Evolutionary conservation across 2,329 filamentous ascomycete species (phyloP).

Genomic region (Trichoderma koningii): DNA sequence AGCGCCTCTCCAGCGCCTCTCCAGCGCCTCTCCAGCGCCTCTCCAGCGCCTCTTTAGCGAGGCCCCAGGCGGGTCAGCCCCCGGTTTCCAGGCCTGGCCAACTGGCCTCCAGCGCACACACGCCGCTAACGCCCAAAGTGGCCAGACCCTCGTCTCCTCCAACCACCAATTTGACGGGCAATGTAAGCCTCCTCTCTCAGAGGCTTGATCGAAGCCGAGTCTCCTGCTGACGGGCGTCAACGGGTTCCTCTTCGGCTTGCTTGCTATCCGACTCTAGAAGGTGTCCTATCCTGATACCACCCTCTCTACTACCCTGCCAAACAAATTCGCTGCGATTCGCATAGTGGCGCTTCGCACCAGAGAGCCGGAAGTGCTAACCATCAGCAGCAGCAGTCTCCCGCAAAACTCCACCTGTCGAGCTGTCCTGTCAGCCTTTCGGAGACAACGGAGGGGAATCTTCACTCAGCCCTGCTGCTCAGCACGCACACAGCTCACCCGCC

Average conservation of each 20-base stretch:
- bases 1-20: background rate
- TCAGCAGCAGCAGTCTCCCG: background rate
- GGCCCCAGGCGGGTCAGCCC: slow-evolving; percentile 1
- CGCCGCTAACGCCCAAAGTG: too few relatives aligned
- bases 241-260: slow-evolving; percentile 5
- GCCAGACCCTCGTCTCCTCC: background rate
- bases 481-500: too few relatives aligned
- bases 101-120: slow-evolving; percentile 9
- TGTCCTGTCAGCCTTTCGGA: slow-evolving; percentile 22
- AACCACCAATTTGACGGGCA: background rate
- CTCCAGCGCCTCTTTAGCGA: background rate
- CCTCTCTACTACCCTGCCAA: too few relatives aligned
- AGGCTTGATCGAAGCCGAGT: slow-evolving; percentile 18
- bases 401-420: slow-evolving; percentile 12
- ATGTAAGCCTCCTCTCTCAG: slow-evolving; percentile 23
- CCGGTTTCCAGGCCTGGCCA: slow-evolving; percentile 19
- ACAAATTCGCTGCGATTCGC: background rate
- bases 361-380: too few relatives aligned
- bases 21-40: too few relatives aligned
- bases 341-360: background rate
- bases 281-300: too few relatives aligned
- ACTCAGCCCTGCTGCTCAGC: background rate
- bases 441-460: slow-evolving; percentile 14
- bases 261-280: too few relatives aligned
- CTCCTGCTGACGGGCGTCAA: slow-evolving; percentile 22